Percentiles rank a stretch among this genome's conserved stretches.
phyloP scores from a whole-genome alignment of 257 asterid genomes.

The Solanum tacnaense region DNA sequence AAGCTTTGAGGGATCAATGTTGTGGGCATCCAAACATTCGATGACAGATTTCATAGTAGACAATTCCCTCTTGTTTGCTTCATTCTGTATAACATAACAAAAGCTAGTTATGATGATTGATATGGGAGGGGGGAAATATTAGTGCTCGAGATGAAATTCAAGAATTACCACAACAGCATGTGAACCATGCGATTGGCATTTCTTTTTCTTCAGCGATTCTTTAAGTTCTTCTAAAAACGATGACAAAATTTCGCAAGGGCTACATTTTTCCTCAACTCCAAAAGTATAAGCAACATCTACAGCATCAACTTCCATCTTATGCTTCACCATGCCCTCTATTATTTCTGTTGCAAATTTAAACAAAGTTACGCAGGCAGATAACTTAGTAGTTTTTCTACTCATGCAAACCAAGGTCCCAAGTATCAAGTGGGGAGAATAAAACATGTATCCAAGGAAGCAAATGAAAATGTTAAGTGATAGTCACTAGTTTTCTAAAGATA shows the following conservation, averaged over 20 bases:
- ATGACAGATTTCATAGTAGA: constrained; percentile 39
- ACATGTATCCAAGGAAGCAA: not conserved
- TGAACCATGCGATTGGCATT: constrained; percentile 33
- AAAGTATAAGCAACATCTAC: constrained; percentile 55
- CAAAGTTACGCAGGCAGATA: not conserved
- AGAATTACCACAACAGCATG: constrained; percentile 32
- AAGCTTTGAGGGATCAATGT: constrained; percentile 43
- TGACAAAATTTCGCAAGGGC: constrained; percentile 38
- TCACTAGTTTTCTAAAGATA: not conserved
- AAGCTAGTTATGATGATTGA: not conserved
- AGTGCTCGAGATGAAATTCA: not conserved
- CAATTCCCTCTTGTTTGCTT: constrained; percentile 59
- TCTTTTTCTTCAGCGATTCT: constrained; percentile 37
- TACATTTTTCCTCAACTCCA: constrained; percentile 51
- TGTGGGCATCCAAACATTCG: constrained; percentile 54
- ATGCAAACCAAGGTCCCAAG: not conserved
- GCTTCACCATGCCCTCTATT: constrained; percentile 48
- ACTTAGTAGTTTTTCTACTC: not conserved
- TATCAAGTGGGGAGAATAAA: not conserved
- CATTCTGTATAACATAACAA: constrained; percentile 32
- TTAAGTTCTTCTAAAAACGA: constrained; percentile 46
- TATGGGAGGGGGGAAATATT: not conserved
- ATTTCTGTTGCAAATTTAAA: constrained; percentile 35
- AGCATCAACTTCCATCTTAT: constrained; percentile 62
- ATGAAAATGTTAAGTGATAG: not conserved